Evolutionary conservation across 352 stramenopile species (phyloP).

Genomic region (Phytopythium vexans): DNA sequence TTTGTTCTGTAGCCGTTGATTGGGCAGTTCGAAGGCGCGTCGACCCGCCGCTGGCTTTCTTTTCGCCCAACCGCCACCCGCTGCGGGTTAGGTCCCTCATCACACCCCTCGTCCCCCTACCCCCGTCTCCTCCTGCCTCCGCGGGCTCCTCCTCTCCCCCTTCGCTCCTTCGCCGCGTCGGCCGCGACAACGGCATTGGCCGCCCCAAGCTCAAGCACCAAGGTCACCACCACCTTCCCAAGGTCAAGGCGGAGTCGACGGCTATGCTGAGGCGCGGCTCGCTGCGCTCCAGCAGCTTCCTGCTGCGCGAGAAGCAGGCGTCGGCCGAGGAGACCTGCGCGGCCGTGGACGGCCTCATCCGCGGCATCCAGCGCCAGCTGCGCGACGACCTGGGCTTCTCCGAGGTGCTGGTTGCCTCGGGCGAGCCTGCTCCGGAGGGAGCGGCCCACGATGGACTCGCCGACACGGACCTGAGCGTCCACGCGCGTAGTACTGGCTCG

Average conservation of each 20-base stretch:
- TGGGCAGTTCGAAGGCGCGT: no score
- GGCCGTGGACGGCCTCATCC: constrained; percentile 68
- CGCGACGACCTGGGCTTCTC: constrained; percentile 60
- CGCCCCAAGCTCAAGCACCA: background rate
- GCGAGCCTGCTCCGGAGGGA: constrained; percentile 26
- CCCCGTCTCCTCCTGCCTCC: no score
- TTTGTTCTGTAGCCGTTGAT: background rate
- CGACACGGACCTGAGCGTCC: background rate
- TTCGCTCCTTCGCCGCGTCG: no score
- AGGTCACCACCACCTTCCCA: background rate
- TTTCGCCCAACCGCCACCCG: background rate
- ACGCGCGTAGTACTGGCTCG: background rate
- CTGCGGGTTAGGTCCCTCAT: no score
- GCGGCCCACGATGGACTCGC: constrained; percentile 2
- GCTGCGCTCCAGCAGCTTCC: constrained; percentile 20
- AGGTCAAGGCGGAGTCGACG: background rate
- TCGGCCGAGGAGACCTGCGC: constrained; percentile 59
- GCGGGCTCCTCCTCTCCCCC: no score
- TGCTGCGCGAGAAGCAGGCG: constrained; percentile 19
- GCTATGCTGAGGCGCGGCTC: constrained; percentile 30
- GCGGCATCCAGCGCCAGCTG: constrained; percentile 54
- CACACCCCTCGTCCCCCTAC: no score
- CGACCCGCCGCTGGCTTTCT: background rate
- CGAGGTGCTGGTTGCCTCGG: constrained; percentile 61
- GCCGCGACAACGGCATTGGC: background rate